phyloP scores from a whole-genome alignment of 1,284 basidiomycete genomes.

The Ustilago crameri region DNA sequence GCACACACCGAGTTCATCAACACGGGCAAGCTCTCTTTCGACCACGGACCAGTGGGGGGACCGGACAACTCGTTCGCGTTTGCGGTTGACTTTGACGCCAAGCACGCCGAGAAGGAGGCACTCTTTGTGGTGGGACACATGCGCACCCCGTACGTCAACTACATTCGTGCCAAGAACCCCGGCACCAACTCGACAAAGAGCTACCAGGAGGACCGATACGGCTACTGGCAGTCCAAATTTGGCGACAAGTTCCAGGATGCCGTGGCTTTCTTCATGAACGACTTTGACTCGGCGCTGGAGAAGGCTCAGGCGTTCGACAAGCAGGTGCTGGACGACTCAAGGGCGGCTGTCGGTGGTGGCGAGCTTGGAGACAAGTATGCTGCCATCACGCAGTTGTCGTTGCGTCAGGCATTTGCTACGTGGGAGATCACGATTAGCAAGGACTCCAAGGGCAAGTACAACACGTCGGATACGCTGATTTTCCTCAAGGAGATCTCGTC shows the following conservation, averaged over 20 bases:
- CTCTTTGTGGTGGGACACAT: conserved; percentile 62
- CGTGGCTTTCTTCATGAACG: conserved; percentile 71
- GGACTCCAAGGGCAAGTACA: conserved; percentile 48
- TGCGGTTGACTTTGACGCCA: conserved; percentile 58
- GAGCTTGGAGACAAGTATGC: conserved; percentile 61
- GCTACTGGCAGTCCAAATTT: conserved; percentile 63
- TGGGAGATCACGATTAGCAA: conserved; percentile 62
- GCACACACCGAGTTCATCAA: conserved; percentile 60
- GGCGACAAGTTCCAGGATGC: conserved; percentile 67
- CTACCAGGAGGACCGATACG: conserved; percentile 62
- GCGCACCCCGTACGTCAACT: conserved; percentile 61
- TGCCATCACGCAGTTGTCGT: conserved; percentile 62
- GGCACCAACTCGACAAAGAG: conserved; percentile 46
- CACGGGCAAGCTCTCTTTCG: conserved; percentile 50
- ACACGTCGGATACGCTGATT: conserved; percentile 68
- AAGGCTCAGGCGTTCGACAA: conserved; percentile 68
- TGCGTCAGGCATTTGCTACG: conserved; percentile 62
- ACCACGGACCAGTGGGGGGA: conserved; percentile 55
- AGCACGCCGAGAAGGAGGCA: conserved; percentile 51
- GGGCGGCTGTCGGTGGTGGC: conserved; percentile 58
- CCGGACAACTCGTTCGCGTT: conserved; percentile 64
- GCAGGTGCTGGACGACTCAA: conserved; percentile 59
- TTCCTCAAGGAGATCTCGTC: conserved; percentile 66
- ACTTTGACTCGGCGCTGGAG: conserved; percentile 75
- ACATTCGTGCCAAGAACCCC: conserved; percentile 50